These are phyloP conservation scores for Biscogniauxia sp. DNA, from an alignment of 2,329 filamentous ascomycete genomes.

Conservation along the genomic window DNA sequence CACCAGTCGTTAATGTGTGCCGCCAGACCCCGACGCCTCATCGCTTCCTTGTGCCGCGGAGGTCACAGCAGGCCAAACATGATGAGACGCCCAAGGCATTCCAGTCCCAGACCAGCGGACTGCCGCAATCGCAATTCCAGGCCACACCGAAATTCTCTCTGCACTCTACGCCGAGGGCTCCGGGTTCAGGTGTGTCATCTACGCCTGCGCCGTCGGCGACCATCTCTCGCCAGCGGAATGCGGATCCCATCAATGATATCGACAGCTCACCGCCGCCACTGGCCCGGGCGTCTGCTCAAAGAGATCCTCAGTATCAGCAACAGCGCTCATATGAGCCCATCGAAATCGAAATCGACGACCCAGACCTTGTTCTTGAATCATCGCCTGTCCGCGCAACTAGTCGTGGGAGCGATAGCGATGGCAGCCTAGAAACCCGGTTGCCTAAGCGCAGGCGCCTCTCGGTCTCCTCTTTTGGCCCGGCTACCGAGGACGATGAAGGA, in stretches of 20 bases:
- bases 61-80: conserved; percentile 22
- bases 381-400: conserved; percentile 14
- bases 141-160: conserved; percentile 34
- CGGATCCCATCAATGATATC: conserved; percentile 24
- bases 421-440: conserved; percentile 12
- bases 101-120: conserved; percentile 6
- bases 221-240: conserved; percentile 18
- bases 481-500: conserved; percentile 6
- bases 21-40: conserved; percentile 33
- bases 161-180: conserved; percentile 28
- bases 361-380: conserved; percentile 21
- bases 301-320: conserved; percentile 1
- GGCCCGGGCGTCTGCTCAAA: neutral
- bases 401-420: conserved; percentile 1
- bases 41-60: conserved; percentile 32
- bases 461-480: conserved; percentile 24
- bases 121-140: conserved; percentile 30
- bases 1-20: neutral
- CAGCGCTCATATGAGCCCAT: neutral
- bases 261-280: conserved; percentile 29
- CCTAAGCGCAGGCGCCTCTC: conserved; percentile 39
- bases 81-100: conserved; percentile 28
- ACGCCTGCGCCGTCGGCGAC: conserved; percentile 17
- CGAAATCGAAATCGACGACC: conserved; percentile 6
- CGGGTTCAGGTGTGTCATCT: conserved; percentile 12